phyloP scores from a whole-genome alignment of 208 protist genomes.

The Plasmodiophora brassicae region DNA sequence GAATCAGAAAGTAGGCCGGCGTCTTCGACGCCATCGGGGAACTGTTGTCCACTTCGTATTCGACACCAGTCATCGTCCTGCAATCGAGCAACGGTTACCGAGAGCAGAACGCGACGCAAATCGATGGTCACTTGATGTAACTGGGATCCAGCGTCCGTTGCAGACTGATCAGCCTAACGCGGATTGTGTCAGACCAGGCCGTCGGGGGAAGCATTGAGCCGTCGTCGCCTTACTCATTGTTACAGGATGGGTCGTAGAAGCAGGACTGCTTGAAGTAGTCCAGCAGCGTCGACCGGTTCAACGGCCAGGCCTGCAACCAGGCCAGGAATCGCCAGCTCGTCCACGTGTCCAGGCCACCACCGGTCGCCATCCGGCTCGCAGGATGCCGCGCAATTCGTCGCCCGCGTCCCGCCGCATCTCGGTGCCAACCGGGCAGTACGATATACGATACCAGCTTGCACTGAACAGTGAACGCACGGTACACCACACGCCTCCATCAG shows the following conservation, averaged over 20 bases:
- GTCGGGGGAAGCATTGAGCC: no score
- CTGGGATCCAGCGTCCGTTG: neutral
- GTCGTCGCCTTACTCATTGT: no score
- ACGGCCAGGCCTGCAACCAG: constrained; percentile 18
- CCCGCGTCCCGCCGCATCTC: no score
- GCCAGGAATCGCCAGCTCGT: neutral
- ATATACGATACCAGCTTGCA: no score
- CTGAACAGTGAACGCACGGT: no score
- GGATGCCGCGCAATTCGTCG: no score
- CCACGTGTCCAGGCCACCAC: no score
- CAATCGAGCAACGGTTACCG: neutral
- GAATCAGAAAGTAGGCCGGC: neutral
- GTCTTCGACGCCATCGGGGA: neutral
- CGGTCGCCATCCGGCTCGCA: no score
- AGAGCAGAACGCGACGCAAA: neutral
- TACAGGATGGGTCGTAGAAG: constrained; percentile 18
- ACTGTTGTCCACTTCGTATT: neutral
- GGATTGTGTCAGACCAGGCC: no score
- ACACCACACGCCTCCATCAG: no score
- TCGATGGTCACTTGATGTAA: neutral
- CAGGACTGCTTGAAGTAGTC: constrained; percentile 23
- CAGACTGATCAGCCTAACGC: neutral
- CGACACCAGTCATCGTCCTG: neutral
- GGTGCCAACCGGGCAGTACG: no score
- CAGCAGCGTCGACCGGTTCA: constrained; percentile 21